A percentile compares a stretch with the other conserved stretches of the same genome.
These are phyloP conservation scores for Fennellomyces sp. DNA, from an alignment of 371 early-diverging fungal genomes.

Conservation along the genomic window DNA sequence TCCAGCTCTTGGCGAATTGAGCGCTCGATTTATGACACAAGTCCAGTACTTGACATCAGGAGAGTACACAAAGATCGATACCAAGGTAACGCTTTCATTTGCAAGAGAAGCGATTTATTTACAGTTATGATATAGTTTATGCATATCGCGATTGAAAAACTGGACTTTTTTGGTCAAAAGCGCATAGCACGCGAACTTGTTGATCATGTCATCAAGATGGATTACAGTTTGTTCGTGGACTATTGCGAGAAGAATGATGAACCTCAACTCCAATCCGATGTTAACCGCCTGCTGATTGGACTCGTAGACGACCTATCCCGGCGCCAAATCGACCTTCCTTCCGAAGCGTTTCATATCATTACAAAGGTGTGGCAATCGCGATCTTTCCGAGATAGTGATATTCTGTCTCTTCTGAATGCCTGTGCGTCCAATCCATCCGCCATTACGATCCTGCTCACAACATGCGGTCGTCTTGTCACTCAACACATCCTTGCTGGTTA, in stretches of 20 bases:
- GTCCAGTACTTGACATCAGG: slow-evolving; percentile 5
- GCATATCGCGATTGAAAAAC: neutral
- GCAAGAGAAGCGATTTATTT: too few relatives aligned
- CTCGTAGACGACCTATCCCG: slow-evolving; percentile 25
- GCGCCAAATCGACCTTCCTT: neutral
- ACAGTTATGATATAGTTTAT: slow-evolving; percentile 10
- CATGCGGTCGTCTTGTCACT: neutral
- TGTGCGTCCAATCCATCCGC: slow-evolving; percentile 8
- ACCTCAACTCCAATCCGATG: neutral
- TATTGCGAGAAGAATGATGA: slow-evolving; percentile 14
- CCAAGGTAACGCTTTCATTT: too few relatives aligned
- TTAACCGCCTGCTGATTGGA: slow-evolving; percentile 26
- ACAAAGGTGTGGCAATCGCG: neutral
- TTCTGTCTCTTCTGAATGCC: slow-evolving; percentile 19
- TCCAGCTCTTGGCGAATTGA: slow-evolving; percentile 26
- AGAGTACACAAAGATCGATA: neutral
- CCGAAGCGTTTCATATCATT: neutral
- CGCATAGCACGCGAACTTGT: slow-evolving; percentile 1
- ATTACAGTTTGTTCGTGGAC: slow-evolving; percentile 16
- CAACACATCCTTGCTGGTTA: slow-evolving; percentile 36
- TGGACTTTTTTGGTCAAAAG: slow-evolving; percentile 2
- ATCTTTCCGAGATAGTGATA: neutral
- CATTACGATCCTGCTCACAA: neutral
- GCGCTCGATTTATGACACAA: slow-evolving; percentile 7
- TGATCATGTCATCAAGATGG: slow-evolving; percentile 21